Evolutionary conservation across 768 basidiomycete species (phyloP).

Genomic region (Sarcodon sp.): DNA sequence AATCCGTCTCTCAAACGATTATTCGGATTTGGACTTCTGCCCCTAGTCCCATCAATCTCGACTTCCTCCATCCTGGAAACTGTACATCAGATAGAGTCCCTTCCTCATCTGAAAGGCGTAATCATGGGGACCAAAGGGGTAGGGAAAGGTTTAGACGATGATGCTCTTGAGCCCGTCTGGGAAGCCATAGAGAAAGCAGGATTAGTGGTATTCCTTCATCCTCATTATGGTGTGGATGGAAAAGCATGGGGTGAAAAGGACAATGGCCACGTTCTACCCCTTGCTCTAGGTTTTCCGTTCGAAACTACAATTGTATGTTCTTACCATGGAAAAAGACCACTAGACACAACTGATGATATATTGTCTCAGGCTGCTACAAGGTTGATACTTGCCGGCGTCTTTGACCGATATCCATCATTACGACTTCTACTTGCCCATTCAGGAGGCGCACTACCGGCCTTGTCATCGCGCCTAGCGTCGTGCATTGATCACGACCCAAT

Average conservation of each 20-base stretch:
- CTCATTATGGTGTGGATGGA: slow-evolving; percentile 74
- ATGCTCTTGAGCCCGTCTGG: slow-evolving; percentile 70
- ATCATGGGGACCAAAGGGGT: slow-evolving; percentile 77
- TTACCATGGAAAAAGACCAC: neutral
- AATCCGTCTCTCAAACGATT: slow-evolving; percentile 39
- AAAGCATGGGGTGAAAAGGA: slow-evolving; percentile 62
- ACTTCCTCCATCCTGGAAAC: slow-evolving; percentile 44
- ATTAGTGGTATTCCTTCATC: slow-evolving; percentile 75
- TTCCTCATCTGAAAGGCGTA: slow-evolving; percentile 60
- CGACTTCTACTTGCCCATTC: slow-evolving; percentile 79
- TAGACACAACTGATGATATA: neutral
- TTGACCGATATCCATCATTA: slow-evolving; percentile 69
- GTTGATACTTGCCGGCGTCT: slow-evolving; percentile 66
- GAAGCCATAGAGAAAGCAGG: slow-evolving; percentile 55
- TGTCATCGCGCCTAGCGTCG: slow-evolving; percentile 76
- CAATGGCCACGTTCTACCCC: slow-evolving; percentile 81
- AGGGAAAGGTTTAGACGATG: slow-evolving; percentile 75
- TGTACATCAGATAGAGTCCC: slow-evolving; percentile 48
- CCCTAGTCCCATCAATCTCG: slow-evolving; percentile 58
- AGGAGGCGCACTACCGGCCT: slow-evolving; percentile 70
- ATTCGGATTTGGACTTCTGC: slow-evolving; percentile 78
- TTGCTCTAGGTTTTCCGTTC: slow-evolving; percentile 82
- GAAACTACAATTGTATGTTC: slow-evolving; percentile 73
- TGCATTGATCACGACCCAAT: slow-evolving; percentile 81
- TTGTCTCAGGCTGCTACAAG: slow-evolving; percentile 49